These are phyloP conservation scores for Boletellus emodensis DNA, from an alignment of 768 basidiomycete genomes.

Conservation along the genomic window DNA sequence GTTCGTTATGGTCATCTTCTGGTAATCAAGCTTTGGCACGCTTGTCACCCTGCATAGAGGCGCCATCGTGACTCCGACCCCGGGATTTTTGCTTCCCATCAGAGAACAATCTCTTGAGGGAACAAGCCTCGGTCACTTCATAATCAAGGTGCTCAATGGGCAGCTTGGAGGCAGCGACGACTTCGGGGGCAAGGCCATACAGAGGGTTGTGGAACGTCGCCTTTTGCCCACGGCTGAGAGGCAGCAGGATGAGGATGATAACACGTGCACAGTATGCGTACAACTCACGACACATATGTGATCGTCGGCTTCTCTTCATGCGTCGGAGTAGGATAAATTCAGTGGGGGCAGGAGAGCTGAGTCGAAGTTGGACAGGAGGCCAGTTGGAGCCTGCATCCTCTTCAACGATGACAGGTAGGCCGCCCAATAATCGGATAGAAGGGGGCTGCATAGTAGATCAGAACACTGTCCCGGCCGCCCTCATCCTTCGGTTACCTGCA, in stretches of 20 bases:
- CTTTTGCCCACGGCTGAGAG: conserved; percentile 62
- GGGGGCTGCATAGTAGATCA: no score
- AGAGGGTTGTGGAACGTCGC: conserved; percentile 61
- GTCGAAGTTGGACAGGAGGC: no score
- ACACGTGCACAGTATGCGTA: neutral
- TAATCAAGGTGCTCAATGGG: conserved; percentile 64
- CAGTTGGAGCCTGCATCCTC: no score
- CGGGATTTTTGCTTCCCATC: conserved; percentile 26
- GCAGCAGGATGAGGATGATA: conserved; percentile 1
- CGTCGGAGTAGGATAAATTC: conserved; percentile 28
- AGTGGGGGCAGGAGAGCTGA: no score
- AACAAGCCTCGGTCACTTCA: conserved; percentile 50
- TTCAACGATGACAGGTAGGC: no score
- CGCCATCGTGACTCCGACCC: conserved; percentile 22
- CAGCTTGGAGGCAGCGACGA: conserved; percentile 42
- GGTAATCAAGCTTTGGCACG: conserved; percentile 6
- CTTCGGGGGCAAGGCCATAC: conserved; percentile 47
- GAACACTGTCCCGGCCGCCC: no score
- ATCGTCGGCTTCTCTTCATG: conserved; percentile 57
- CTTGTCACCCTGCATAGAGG: conserved; percentile 12
- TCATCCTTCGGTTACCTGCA: no score
- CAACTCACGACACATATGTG: conserved; percentile 69
- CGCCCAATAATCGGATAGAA: no score
- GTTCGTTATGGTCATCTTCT: conserved; percentile 4
- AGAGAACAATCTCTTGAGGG: conserved; percentile 55